phyloP scores from a whole-genome alignment of 306 rosid species.

The Sicyos baderoa region DNA sequence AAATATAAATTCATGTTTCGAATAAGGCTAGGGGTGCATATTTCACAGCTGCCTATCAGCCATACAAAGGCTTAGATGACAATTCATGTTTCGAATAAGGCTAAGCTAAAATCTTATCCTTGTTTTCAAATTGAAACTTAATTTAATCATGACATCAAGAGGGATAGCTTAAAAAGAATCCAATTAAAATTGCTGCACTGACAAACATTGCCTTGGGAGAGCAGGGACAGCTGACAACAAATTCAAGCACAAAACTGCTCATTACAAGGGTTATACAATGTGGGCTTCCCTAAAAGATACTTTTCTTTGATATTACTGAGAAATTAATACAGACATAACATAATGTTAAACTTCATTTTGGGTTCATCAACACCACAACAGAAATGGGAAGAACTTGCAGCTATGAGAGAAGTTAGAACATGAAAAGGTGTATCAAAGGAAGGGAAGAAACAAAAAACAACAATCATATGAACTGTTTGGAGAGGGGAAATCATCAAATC shows the following conservation, averaged over 20 bases:
- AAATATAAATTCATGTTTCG: neutral
- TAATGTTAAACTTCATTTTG: neutral
- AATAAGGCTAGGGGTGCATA: conserved; percentile 7
- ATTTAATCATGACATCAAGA: neutral
- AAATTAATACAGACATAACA: neutral
- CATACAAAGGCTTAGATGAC: neutral
- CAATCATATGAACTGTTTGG: neutral
- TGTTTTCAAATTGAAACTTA: neutral
- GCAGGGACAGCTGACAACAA: neutral
- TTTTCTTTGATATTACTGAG: neutral
- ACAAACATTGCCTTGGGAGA: conserved; percentile 1
- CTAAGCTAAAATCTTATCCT: neutral
- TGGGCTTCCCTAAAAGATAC: neutral
- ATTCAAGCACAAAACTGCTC: neutral
- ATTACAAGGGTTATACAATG: conserved; percentile 13
- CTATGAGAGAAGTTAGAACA: conserved; percentile 2
- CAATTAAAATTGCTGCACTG: neutral
- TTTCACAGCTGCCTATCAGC: neutral
- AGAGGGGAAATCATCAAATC: conserved; percentile 10
- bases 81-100: neutral
- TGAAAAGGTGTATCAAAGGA: too few relatives aligned
- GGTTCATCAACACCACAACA: neutral
- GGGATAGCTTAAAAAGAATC: conserved; percentile 7
- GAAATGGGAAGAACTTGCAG: conserved; percentile 9
- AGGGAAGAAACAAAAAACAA: too few relatives aligned